phyloP scores from a whole-genome alignment of 2,329 filamentous ascomycete genomes.

The Mariannaea elegans region DNA sequence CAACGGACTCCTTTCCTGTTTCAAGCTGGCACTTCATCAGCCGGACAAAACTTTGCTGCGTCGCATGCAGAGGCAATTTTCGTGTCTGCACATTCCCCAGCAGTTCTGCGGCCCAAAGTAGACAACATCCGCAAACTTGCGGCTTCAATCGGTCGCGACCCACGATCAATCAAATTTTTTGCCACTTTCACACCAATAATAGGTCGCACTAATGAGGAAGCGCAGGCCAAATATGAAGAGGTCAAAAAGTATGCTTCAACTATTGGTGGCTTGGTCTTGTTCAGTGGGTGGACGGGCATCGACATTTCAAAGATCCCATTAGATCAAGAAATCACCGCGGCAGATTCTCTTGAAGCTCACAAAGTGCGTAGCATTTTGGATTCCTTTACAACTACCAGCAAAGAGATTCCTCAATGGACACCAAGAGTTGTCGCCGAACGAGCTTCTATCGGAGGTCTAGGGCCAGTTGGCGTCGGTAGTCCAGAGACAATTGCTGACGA shows the following conservation, averaged over 20 bases:
- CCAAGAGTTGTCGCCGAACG: conserved; percentile 53
- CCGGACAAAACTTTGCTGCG: conserved; percentile 64
- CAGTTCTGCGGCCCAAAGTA: conserved; percentile 59
- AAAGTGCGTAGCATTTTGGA: conserved; percentile 60
- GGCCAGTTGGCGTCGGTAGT: conserved; percentile 48
- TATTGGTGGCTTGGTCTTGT: conserved; percentile 63
- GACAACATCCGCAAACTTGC: conserved; percentile 62
- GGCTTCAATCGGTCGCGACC: conserved; percentile 61
- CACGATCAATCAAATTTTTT: conserved; percentile 65
- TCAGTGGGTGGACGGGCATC: conserved; percentile 68
- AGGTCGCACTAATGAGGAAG: conserved; percentile 61
- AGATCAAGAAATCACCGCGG: conserved; percentile 64
- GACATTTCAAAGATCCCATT: conserved; percentile 65
- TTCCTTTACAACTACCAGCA: conserved; percentile 57
- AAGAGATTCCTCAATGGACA: conserved; percentile 54
- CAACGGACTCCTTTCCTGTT: conserved; percentile 66
- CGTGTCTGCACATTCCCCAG: conserved; percentile 62
- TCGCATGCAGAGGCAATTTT: conserved; percentile 70
- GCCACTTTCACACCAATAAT: conserved; percentile 60
- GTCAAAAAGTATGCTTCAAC: conserved; percentile 61
- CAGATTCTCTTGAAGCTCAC: conserved; percentile 62
- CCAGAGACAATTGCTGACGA: conserved; percentile 55
- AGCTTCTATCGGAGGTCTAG: conserved; percentile 52
- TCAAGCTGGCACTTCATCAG: conserved; percentile 67
- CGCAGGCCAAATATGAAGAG: conserved; percentile 60